Evolutionary conservation across 768 basidiomycete species (phyloP), one percentile per base, ranked within the genome.

Genomic region (Tricholoma sp.): DNA sequence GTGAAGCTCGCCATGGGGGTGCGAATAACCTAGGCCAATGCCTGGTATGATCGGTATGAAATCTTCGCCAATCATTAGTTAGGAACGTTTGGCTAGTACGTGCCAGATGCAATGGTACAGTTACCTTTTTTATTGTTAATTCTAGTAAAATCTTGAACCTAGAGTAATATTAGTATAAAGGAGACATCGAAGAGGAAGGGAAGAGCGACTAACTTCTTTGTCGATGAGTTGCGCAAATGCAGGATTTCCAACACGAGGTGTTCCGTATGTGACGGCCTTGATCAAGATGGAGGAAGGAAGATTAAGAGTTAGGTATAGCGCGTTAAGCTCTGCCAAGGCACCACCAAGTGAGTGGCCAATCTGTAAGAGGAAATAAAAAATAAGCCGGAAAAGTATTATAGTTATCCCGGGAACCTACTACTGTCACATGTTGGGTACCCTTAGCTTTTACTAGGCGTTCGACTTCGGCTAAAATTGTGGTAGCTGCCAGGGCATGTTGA

Each of bases 11-110:
- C 81, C 81, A 17, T 74, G 66, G 1, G 78, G 76, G 52, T 83
- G 81, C 41, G 68, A 58, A 67, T 77, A 86, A 50, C 79, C 80
- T 55, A 81, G 59, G 50, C 61, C 69, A 79, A 57, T 70, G 2
- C 75, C 78, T 7, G 84, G 84, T 7, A 86, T 72, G 56, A 81
- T 84, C 20, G 86, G 85, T 42, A 86, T 69, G 29, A 74, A 56
- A 61, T 82, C 78, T 72, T 56, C 42, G 33, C 51, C 41, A 29
- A 17, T 36, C 24, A 24, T 24, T 4, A 24, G 24, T 24, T 4
- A 24, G 24, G 24, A 4, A 24, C 24, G 24, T 24, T 24, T 24
- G 24, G 24, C 24, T 24, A 24, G 24, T 24, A 24, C 24, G 24
- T 24, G 24, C 24, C 24, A 24, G 24, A 4, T 24, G 24, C 24